Evolutionary conservation across 148 eudicot species (phyloP), one percentile per base, ranked within the genome.

Genomic region (Persicaria maculosa): DNA sequence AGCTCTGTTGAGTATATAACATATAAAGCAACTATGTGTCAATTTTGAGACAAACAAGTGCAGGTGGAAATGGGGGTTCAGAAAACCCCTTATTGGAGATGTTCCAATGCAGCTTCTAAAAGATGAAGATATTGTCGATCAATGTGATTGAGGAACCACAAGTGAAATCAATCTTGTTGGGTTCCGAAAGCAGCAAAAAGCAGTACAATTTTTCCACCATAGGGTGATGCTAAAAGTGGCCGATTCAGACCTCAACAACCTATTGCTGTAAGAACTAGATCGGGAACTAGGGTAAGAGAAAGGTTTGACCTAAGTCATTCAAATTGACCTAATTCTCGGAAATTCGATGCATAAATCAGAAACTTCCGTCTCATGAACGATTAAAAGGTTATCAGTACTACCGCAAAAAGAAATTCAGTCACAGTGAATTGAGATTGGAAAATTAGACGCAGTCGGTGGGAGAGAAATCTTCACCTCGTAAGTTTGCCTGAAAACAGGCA

Each of bases 401-500:
- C 3, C 2, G 65, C 40, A 19, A 5, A 48, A 48, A 48, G 20
- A 2, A 58, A 58, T 7, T 8, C 65, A 58, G 12, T 20, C 31
- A 10, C 31, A 25, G 31, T 31, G 11, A 31, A 65, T 15, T 40
- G 70, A 65, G 12, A 65, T 15, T 31, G 2, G 40, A 31, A 2
- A 1, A 31, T 31, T 31, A 2, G 40, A 31, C 40, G 40, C 40
- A 31, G 40, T 31, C 40, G 40, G 40, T 31, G 1, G 40, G 5
- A 36, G 70, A 40, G 70, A 71, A 71, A 19, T 8, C 31, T 44
- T 76, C 58, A 94, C 98, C 96, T 87, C 83, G 62, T 91, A 92
- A 70, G 93, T 94, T 69, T 94, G 97, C 25, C 83, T 90, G 80
- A 94, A 94, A 9, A 92, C 88, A 0, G 98, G 98, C 87, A 94